Evolutionary conservation across 208 protist genomes (phyloP), one percentile per base, ranked within the genome.

Genomic region (Acanthamoeba sp.): DNA sequence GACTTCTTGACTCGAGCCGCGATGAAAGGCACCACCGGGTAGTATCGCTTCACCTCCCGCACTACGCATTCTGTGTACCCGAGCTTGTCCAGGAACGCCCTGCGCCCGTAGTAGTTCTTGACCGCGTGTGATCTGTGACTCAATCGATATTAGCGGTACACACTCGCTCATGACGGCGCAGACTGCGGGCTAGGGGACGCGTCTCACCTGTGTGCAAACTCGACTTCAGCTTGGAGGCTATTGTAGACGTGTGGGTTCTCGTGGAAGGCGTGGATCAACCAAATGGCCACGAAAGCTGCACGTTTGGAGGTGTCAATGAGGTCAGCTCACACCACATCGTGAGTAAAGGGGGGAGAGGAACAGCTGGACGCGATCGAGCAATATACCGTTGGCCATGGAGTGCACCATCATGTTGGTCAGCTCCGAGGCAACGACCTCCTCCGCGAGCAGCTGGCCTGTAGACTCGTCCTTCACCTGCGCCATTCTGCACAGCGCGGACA

Each of bases 221-320:
- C 73, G 27, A 82, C 73, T 14, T 69, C 59, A n/a, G 59, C 59
- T n/a, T 69, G 59, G 9, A 69, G n/a, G 59, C 59, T 69, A 14
- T 69, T 69, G 59, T 69, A 69, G 0, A 82, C 73, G 24, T 82
- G 73, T 36, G 73, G 73, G 42, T 82, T 52, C 73, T 82, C 36
- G 73, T 82, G 73, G 38, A 82, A 82, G 20, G 73, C 73, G 42
- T 82, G 73, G 42, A 82, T 42, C 34, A 82, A 18, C 34, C 34
- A 82, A 1, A 50, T 20, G 18, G 9, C 38, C 6, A 82, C 38
- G 42, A 38, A 82, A 2, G 59, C 59, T n/a, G 59, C 45, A 50
- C 0, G 14, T 50, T 34, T n/a, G n/a, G n/a, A n/a, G n/a, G n/a
- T n/a, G n/a, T n/a, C n/a, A n/a, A n/a, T n/a, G n/a, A n/a, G n/a